Conservation (phyloP, 1,139 yeast species). For the Cylindricascospora bacillispora region DNA sequence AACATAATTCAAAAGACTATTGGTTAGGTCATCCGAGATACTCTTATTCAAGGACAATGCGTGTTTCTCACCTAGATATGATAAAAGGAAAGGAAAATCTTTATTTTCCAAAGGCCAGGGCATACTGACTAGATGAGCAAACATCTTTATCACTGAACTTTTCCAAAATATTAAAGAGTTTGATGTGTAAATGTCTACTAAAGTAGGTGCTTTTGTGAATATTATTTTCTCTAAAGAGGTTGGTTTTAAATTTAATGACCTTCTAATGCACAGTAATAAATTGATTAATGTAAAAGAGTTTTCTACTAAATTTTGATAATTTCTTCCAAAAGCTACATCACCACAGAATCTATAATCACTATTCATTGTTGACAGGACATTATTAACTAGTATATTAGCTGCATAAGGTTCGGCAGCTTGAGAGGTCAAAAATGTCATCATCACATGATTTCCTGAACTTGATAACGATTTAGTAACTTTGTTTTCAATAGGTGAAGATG, state of each 20-base stretch:
- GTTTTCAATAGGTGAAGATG: constrained; percentile 27
- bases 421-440: constrained; percentile 45
- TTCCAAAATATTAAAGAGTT: constrained; percentile 33
- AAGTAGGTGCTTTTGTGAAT: constrained; percentile 41
- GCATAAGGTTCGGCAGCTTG: constrained; percentile 42
- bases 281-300: constrained; percentile 32
- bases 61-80: constrained; percentile 59
- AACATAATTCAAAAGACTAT: constrained; percentile 42
- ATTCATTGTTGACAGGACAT: constrained; percentile 30
- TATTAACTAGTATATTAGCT: constrained; percentile 32
- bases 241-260: constrained; percentile 35
- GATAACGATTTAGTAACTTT: constrained; percentile 41
- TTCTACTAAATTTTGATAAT: constrained; percentile 20
- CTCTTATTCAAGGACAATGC: constrained; percentile 49
- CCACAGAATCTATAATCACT: constrained; percentile 10
- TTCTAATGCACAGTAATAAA: constrained; percentile 42
- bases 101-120: constrained; percentile 35
- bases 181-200: constrained; percentile 49
- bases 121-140: constrained; percentile 51
- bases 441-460: constrained; percentile 36
- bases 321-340: constrained; percentile 11
- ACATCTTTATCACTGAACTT: constrained; percentile 39
- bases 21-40: constrained; percentile 47
- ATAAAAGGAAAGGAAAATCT: constrained; percentile 62
- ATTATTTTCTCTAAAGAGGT: constrained; percentile 55